Evolutionary conservation across 1,284 basidiomycete species (phyloP).

Genomic region (Termitomyces sp.): DNA sequence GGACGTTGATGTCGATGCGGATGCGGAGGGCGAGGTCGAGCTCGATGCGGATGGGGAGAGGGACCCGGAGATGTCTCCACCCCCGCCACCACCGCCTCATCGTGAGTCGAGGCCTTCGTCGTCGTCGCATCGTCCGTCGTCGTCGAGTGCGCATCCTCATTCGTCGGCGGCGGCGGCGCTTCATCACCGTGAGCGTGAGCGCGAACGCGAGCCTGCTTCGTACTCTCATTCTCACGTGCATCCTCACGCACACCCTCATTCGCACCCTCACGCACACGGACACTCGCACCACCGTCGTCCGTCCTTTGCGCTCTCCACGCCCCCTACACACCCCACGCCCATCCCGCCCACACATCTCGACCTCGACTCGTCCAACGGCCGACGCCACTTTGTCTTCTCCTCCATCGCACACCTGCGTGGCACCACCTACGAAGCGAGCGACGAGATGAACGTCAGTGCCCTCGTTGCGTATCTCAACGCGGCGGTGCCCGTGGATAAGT

Average conservation of each 20-base stretch:
- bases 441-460: conserved; percentile 63
- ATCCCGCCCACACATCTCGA: background rate
- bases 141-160: background rate
- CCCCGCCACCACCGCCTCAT: background rate
- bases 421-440: conserved; percentile 57
- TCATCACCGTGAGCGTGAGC: background rate
- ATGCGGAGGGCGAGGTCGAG: conserved; percentile 24
- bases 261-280: background rate
- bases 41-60: conserved; percentile 25
- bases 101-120: background rate
- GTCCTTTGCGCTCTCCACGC: background rate
- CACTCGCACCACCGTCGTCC: background rate
- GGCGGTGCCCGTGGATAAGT: conserved; percentile 67
- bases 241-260: background rate
- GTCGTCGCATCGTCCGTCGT: background rate
- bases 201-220: background rate
- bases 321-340: background rate
- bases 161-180: too few species aligned
- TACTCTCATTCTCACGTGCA: background rate
- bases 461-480: conserved; percentile 68
- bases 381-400: conserved; percentile 52
- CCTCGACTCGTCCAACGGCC: conserved; percentile 21
- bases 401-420: conserved; percentile 58
- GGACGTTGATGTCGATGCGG: conserved; percentile 13
- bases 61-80: conserved; percentile 16